These are phyloP conservation scores for Mediolabrus comicus DNA, from an alignment of 108 stramenopile species.

Conservation along the genomic window DNA sequence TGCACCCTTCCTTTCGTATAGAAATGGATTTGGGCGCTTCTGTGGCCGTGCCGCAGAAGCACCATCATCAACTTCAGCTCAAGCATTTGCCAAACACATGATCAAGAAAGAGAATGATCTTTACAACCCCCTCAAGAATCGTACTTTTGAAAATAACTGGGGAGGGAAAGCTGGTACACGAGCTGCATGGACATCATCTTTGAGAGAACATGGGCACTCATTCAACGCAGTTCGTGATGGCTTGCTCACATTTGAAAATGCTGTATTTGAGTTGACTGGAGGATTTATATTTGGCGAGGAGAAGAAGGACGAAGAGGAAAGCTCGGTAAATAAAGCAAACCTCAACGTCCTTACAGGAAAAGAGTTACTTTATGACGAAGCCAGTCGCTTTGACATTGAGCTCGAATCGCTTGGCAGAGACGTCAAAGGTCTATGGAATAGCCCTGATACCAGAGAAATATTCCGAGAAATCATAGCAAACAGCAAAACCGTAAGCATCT, in stretches of 20 bases:
- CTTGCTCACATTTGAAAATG: constrained; percentile 75
- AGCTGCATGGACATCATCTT: constrained; percentile 75
- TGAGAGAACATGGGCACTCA: constrained; percentile 76
- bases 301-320: not conserved
- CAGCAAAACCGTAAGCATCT: constrained; percentile 63
- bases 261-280: constrained; percentile 73
- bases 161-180: constrained; percentile 80
- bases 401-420: constrained; percentile 74
- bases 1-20: constrained; percentile 67
- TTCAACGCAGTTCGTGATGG: constrained; percentile 68
- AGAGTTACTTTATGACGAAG: constrained; percentile 58
- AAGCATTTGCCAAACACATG: constrained; percentile 72
- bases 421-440: constrained; percentile 78
- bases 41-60: constrained; percentile 82
- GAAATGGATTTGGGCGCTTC: constrained; percentile 72
- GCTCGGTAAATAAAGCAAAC: not conserved
- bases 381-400: constrained; percentile 72
- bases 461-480: constrained; percentile 72
- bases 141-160: constrained; percentile 76
- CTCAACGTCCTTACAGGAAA: constrained; percentile 37
- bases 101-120: constrained; percentile 79
- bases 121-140: constrained; percentile 71
- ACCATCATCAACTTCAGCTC: constrained; percentile 59
- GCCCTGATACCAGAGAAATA: constrained; percentile 57
- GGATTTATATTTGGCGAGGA: constrained; percentile 38